phyloP scores from a whole-genome alignment of 177 flowering plant genomes.

The Viscum album region DNA sequence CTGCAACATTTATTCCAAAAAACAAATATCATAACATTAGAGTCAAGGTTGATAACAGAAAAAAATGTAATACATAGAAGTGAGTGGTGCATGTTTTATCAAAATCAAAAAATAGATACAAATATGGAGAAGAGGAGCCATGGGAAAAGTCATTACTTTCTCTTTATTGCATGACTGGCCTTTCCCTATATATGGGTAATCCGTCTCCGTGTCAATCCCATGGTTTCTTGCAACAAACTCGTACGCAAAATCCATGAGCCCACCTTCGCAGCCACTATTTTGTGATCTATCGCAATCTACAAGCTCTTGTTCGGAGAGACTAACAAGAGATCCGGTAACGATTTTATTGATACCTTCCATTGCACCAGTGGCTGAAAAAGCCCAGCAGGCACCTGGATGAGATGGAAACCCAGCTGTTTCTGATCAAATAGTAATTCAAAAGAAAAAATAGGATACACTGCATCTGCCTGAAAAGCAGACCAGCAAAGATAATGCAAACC shows the following conservation, averaged over 20 bases:
- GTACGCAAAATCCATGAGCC: slow-evolving; percentile 93
- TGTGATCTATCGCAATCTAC: slow-evolving; percentile 69
- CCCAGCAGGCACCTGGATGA: slow-evolving; percentile 83
- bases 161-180: slow-evolving; percentile 45
- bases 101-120: background rate
- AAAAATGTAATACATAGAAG: background rate
- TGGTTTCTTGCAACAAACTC: slow-evolving; percentile 52
- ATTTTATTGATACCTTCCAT: slow-evolving; percentile 87
- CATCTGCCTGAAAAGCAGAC: no score
- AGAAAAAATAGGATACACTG: no score
- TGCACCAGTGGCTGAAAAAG: slow-evolving; percentile 94
- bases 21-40: background rate
- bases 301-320: slow-evolving; percentile 91
- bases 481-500: no score
- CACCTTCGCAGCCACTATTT: slow-evolving; percentile 77
- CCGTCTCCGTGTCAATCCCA: slow-evolving; percentile 81
- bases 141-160: slow-evolving; percentile 31
- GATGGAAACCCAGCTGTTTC: no score
- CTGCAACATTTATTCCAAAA: slow-evolving; percentile 25
- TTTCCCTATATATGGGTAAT: slow-evolving; percentile 58
- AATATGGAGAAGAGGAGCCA: background rate
- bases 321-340: slow-evolving; percentile 66
- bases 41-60: no score
- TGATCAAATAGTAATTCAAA: no score
- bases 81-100: background rate